A percentile compares a stretch with the other conserved stretches of the same genome.
phyloP scores from a whole-genome alignment of 2,329 filamentous ascomycete species.

The Fusarium veterinarium region DNA sequence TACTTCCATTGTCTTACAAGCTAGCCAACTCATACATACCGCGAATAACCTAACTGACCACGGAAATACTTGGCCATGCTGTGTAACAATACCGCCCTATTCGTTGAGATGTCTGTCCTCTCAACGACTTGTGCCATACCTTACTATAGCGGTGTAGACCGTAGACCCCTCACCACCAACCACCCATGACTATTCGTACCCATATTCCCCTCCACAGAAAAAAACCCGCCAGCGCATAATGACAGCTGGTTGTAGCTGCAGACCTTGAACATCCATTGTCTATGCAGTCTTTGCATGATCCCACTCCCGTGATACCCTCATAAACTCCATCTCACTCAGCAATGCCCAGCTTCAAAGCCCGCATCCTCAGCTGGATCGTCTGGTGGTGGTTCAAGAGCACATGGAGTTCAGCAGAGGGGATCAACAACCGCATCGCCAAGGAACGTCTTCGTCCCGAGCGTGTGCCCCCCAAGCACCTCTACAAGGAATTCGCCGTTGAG shows the following conservation, averaged over 20 bases:
- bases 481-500: slow-evolving; percentile 43
- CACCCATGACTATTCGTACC: slow-evolving; percentile 6
- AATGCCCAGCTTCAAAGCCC: slow-evolving; percentile 46
- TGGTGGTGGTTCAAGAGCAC: slow-evolving; percentile 44
- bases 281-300: slow-evolving; percentile 13
- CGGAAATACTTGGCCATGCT: background rate
- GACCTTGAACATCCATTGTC: background rate
- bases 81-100: background rate
- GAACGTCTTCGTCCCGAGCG: slow-evolving; percentile 36
- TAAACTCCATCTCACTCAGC: background rate
- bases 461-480: slow-evolving; percentile 41
- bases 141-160: slow-evolving; percentile 18
- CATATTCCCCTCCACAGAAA: slow-evolving; percentile 28
- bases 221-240: slow-evolving; percentile 18
- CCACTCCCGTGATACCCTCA: background rate
- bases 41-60: background rate
- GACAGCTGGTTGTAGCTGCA: background rate
- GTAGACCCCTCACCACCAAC: slow-evolving; percentile 15
- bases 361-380: slow-evolving; percentile 44
- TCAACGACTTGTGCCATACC: background rate
- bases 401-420: slow-evolving; percentile 40
- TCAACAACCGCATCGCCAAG: slow-evolving; percentile 42
- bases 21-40: too few species aligned
- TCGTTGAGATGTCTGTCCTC: background rate
- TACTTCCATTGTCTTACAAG: background rate